Conservation (phyloP, 345 rosid genomes). For the Lenwebbia sp. region DNA sequence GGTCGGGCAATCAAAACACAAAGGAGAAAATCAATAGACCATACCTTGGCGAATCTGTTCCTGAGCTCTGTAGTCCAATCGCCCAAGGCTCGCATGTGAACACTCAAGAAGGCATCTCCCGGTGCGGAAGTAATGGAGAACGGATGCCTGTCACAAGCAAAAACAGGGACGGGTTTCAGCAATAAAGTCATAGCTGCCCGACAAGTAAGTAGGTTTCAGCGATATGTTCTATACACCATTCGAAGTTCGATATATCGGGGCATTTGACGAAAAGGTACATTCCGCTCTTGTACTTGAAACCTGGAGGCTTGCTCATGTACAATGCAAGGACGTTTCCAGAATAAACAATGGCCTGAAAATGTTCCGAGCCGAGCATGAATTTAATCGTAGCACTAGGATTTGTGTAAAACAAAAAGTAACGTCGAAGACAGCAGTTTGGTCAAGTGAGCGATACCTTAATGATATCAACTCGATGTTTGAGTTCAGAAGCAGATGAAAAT, state of each 20-base stretch:
- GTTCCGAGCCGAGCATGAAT: background rate
- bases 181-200: background rate
- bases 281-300: conserved; percentile 79
- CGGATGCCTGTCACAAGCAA: conserved; percentile 58
- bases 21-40: background rate
- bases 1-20: background rate
- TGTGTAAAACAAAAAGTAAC: background rate
- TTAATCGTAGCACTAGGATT: background rate
- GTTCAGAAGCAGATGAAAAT: conserved; percentile 32
- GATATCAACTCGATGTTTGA: conserved; percentile 39
- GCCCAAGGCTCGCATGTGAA: conserved; percentile 72
- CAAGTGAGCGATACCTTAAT: conserved; percentile 37
- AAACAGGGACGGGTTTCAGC: background rate
- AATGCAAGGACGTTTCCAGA: conserved; percentile 88
- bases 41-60: conserved; percentile 43
- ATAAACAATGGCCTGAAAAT: conserved; percentile 70
- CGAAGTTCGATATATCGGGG: conserved; percentile 64
- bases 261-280: conserved; percentile 92
- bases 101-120: conserved; percentile 71
- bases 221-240: conserved; percentile 40
- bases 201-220: background rate
- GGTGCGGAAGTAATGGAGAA: conserved; percentile 98
- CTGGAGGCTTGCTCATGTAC: conserved; percentile 73
- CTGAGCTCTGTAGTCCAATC: conserved; percentile 13
- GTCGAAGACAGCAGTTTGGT: background rate